Base-by-base conservation (phyloP, 352 stramenopile genomes). In the Phytophthora capsici region DNA sequence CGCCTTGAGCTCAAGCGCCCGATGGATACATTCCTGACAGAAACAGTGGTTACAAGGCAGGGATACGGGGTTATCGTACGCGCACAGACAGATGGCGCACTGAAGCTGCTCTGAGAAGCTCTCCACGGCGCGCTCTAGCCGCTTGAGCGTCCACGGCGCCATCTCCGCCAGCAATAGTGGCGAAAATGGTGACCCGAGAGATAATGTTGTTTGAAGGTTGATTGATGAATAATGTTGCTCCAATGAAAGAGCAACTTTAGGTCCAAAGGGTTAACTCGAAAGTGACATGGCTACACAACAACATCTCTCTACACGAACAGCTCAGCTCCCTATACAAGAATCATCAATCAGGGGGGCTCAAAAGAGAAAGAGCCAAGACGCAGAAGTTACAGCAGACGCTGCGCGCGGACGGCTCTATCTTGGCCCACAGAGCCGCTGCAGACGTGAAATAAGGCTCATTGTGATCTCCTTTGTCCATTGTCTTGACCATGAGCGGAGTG, bases 1-100 rank as follows among this genome's bases (percentile, higher is more conserved):
- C 16, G 80, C 55, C 63, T 92, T 93, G 63, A 94, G 81, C 63
- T 91, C 81, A 13, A 96, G 69, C 38, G 86, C 83, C 50, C 84
- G 84, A 61, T 93, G 77, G 70, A 96, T 96, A 70, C 88, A 96
- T 57, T 93, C 84, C 56, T 93, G 82, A 52, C 88, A 96, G 67
- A 94, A 96, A 66, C 81, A 93, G 73, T 96, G 88, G 62, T 94
- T 92, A 64, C 88, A 96, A 16, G 88, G 88, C 63, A 96, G 62
- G 9, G 88, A 94, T 32, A 83, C 75, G 23, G 88, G 84, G 28
- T 63, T 78, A 6, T 77, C 71, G 66, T 93, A 92, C 34, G 80
- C 71, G 65, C 82, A 92, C 19, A 96, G 73, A 51, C 88, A 96
- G 54, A 96, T 96, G 43, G 86, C 79, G 63, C 88, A 96, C 66